Base-by-base conservation (phyloP, 352 stramenopile species). In the Ophiocytium majus region DNA sequence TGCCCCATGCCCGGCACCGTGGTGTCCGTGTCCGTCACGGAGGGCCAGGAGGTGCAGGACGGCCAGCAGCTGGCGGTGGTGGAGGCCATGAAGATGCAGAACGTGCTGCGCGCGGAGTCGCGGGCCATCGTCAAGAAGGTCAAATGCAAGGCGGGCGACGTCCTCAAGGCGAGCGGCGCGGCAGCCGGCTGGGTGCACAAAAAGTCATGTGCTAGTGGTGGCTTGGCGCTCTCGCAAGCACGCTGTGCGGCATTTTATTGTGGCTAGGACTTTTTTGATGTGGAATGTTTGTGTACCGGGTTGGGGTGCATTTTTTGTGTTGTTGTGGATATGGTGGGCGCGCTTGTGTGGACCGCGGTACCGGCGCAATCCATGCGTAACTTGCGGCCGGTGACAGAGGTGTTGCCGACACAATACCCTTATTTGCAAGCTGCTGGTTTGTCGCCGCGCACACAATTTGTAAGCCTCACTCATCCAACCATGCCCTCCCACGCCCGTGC, bases 61-160 rank as follows among this genome's bases (percentile, higher is more conserved):
- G 95, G 95, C 43, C 94, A 98, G 89, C 93, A 97, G 75, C 90
- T 98, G 9, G 95, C 94, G 71, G 93, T 98, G 34, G 93, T 98
- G 31, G 96, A 98, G 89, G 96, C 96, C 19, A 99, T 99, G 96
- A 99, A 99, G 90, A 99, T 99, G 96, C 95, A 98, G 81, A 98
- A 98, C 89, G 93, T 98, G 43, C 91, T 98, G 50, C 93, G 94
- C 31, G 94, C 95, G 17, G 92, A 96, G 88, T 95, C 95, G 88
- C 92, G 90, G n/a, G 94, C 93, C 50, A 82, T 93, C 28, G 92
- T 99, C 85, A 93, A 92, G 75, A 93, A 91, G 57, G 91, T 98
- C 82, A 89, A 91, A 49, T 91, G 92, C 76, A 82, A 91, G 63
- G 91, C 93, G n/a, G 96, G 96, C 34, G 91, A 93, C 43, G 95